These are phyloP conservation scores for Aspergillus ellipticus DNA, from an alignment of 495 filamentous ascomycete genomes.

Conservation along the genomic window DNA sequence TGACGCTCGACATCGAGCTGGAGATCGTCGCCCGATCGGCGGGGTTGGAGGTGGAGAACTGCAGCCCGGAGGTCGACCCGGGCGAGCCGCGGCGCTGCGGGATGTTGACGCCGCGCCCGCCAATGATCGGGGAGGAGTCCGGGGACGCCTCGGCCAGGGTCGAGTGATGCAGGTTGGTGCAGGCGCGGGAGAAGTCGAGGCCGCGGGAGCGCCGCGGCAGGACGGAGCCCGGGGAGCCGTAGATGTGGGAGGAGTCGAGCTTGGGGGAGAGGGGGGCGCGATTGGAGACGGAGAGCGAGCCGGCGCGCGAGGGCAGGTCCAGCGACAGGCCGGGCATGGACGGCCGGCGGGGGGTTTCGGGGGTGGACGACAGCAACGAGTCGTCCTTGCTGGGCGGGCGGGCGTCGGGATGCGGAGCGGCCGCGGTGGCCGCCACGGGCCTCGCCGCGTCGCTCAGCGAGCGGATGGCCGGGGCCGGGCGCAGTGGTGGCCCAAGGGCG, in stretches of 20 bases:
- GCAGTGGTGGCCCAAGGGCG: conserved; percentile 17
- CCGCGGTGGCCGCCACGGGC: conserved; percentile 23
- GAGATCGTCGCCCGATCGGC: conserved; percentile 71
- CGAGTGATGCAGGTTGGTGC: conserved; percentile 94
- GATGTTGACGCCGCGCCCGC: conserved; percentile 74
- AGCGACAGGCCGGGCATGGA: conserved; percentile 65
- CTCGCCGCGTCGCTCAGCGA: conserved; percentile 45
- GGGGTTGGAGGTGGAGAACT: conserved; percentile 38
- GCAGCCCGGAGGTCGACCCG: conserved; percentile 36
- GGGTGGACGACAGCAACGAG: conserved; percentile 55
- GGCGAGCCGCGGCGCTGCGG: conserved; percentile 56
- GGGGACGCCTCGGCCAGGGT: conserved; percentile 89
- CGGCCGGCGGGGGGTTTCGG: conserved; percentile 63
- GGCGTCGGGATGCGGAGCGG: conserved; percentile 24
- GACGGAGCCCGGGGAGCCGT: conserved; percentile 78
- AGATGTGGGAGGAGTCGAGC: conserved; percentile 75
- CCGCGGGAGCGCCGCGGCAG: conserved; percentile 83
- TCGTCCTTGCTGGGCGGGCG: conserved; percentile 70
- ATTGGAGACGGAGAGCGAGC: conserved; percentile 54
- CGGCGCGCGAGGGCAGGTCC: conserved; percentile 62
- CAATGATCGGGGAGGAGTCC: conserved; percentile 87
- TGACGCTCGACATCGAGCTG: conserved; percentile 81
- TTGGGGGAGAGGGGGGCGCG: conserved; percentile 79
- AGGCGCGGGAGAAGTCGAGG: conserved; percentile 87
- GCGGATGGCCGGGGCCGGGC: conserved; percentile 36